A percentile compares a stretch with the other conserved stretches of the same genome.
Evolutionary conservation across 306 rosid genomes (phyloP).

Genomic region (Fragaria iinumae): DNA sequence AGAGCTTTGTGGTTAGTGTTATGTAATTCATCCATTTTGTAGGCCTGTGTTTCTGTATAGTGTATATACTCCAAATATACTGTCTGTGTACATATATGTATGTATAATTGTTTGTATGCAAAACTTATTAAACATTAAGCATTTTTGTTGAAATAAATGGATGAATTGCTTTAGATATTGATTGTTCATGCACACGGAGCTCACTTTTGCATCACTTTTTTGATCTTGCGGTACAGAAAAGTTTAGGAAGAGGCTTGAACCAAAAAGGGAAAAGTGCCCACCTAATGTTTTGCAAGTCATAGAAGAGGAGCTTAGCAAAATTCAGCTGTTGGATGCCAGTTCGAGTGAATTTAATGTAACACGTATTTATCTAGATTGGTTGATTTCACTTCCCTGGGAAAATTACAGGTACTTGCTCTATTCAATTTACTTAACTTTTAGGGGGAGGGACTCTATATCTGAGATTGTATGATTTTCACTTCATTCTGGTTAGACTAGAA

Average conservation of each 20-base stretch:
- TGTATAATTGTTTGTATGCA: neutral
- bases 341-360: conserved; percentile 96
- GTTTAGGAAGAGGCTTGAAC: conserved; percentile 91
- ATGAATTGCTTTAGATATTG: conserved; percentile 17
- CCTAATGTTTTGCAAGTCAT: conserved; percentile 89
- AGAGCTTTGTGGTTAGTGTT: conserved; percentile 74
- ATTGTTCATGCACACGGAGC: conserved; percentile 7
- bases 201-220: conserved; percentile 21
- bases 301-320: conserved; percentile 87
- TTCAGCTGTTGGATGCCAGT: conserved; percentile 85
- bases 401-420: conserved; percentile 64
- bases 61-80: neutral
- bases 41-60: neutral
- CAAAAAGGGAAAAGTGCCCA: conserved; percentile 80
- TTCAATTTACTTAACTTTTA: conserved; percentile 1
- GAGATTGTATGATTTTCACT: neutral
- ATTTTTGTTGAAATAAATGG: neutral
- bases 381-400: conserved; percentile 97
- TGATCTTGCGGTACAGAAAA: conserved; percentile 48
- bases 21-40: neutral
- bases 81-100: neutral
- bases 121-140: neutral
- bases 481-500: neutral
- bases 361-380: conserved; percentile 96
- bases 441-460: neutral